phyloP scores from a whole-genome alignment of 768 basidiomycete species.

The Kwoniella mangroviensis region DNA sequence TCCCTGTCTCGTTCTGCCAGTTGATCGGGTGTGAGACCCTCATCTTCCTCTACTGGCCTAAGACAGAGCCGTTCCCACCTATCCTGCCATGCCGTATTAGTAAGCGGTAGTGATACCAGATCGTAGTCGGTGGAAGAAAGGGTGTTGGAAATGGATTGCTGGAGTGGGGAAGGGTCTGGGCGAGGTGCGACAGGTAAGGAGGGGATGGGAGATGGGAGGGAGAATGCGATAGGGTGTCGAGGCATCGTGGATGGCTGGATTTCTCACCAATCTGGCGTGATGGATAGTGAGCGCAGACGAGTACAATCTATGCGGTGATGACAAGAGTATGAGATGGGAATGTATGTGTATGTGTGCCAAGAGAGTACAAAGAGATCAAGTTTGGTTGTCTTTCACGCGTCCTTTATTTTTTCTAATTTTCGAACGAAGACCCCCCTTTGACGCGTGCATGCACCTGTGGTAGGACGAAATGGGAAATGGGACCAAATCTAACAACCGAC shows the following conservation, averaged over 20 bases:
- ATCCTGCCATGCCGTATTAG: conserved; percentile 80
- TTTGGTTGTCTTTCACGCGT: neutral
- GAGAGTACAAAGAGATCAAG: neutral
- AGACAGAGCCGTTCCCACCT: conserved; percentile 91
- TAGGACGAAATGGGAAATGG: no score
- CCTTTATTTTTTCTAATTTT: neutral
- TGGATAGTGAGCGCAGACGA: neutral
- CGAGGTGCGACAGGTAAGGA: conserved; percentile 41
- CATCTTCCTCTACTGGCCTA: conserved; percentile 50
- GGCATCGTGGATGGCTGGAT: conserved; percentile 31
- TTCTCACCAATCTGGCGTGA: neutral
- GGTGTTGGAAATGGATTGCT: conserved; percentile 38
- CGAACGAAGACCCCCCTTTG: neutral
- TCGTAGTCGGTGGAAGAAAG: conserved; percentile 67
- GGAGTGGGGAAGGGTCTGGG: conserved; percentile 44
- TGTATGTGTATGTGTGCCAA: neutral
- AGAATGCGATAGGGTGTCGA: conserved; percentile 42
- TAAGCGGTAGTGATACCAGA: conserved; percentile 79
- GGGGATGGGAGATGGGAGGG: conserved; percentile 39
- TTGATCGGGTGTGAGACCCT: conserved; percentile 21
- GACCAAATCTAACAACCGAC: no score
- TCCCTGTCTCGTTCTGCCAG: conserved; percentile 56
- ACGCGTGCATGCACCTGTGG: neutral
- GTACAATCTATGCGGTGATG: neutral
- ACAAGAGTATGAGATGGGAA: neutral